These are phyloP conservation scores for Oryza punctata DNA, from an alignment of 176 grass and related monocot species.

Conservation along the genomic window DNA sequence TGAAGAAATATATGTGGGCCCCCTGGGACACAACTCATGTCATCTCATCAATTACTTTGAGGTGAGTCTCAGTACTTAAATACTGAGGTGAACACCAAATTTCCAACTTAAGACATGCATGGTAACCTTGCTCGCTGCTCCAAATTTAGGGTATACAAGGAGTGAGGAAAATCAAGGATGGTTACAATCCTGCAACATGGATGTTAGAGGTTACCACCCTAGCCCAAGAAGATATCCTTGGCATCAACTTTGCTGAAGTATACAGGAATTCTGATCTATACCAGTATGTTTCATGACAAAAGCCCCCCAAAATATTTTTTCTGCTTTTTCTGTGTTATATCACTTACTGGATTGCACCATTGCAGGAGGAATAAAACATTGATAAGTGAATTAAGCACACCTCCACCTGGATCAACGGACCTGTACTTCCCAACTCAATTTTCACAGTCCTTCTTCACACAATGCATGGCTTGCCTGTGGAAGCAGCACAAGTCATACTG, in stretches of 20 bases:
- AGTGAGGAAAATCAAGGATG: slow-evolving; percentile 86
- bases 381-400: slow-evolving; percentile 70
- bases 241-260: slow-evolving; percentile 67
- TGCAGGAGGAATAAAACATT: slow-evolving; percentile 85
- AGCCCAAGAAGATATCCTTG: slow-evolving; percentile 80
- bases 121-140: slow-evolving; percentile 11
- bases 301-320: not conserved
- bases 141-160: slow-evolving; percentile 72
- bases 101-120: slow-evolving; percentile 24
- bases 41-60: slow-evolving; percentile 86
- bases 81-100: not conserved
- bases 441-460: slow-evolving; percentile 71
- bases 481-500: slow-evolving; percentile 94
- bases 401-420: slow-evolving; percentile 74
- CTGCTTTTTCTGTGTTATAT: not conserved
- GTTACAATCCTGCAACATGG: slow-evolving; percentile 94
- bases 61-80: slow-evolving; percentile 48
- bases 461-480: slow-evolving; percentile 87
- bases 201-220: slow-evolving; percentile 81
- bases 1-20: slow-evolving; percentile 86
- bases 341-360: slow-evolving; percentile 31
- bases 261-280: slow-evolving; percentile 76
- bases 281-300: slow-evolving; percentile 47
- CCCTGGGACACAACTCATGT: slow-evolving; percentile 77
- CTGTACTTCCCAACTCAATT: slow-evolving; percentile 69